Conservation (phyloP, 2,329 filamentous ascomycete genomes). For the Colletotrichum godetiae region DNA sequence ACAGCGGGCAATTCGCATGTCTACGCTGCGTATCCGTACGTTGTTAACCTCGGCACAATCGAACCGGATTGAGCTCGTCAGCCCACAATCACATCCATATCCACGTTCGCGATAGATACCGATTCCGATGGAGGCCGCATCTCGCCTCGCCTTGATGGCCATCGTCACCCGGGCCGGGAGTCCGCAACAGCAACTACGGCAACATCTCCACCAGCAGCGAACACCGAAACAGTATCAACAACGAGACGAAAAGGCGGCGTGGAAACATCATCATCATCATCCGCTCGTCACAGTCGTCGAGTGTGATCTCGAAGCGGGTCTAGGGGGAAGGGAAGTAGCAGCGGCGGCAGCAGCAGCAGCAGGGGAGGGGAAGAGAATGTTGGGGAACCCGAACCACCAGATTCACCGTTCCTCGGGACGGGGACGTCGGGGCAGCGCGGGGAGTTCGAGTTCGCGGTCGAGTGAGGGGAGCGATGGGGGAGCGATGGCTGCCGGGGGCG, state of each 20-base stretch:
- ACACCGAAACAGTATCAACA: neutral
- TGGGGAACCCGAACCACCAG: neutral
- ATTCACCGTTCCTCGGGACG: neutral
- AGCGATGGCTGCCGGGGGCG: slow-evolving; percentile 26
- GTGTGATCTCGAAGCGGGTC: slow-evolving; percentile 16
- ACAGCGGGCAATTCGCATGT: neutral
- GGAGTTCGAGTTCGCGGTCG: neutral
- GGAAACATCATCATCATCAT: slow-evolving; percentile 4
- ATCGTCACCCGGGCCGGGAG: slow-evolving; percentile 3
- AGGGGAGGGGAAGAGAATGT: neutral
- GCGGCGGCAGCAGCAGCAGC: neutral
- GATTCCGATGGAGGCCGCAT: slow-evolving; percentile 17
- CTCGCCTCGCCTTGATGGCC: slow-evolving; percentile 11
- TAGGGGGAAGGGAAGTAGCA: neutral
- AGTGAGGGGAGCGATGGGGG: slow-evolving; percentile 24
- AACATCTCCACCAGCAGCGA: neutral
- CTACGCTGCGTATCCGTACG: neutral
- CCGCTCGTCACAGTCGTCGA: slow-evolving; percentile 19
- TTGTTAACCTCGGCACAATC: neutral
- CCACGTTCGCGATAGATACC: neutral
- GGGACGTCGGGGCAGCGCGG: neutral
- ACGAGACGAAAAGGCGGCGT: slow-evolving; percentile 16
- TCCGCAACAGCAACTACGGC: neutral
- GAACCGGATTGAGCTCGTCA: neutral
- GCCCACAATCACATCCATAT: neutral